Evolutionary conservation across 257 asterid species (phyloP), one percentile per base, ranked within the genome.

Genomic region (Solanum boliviense): DNA sequence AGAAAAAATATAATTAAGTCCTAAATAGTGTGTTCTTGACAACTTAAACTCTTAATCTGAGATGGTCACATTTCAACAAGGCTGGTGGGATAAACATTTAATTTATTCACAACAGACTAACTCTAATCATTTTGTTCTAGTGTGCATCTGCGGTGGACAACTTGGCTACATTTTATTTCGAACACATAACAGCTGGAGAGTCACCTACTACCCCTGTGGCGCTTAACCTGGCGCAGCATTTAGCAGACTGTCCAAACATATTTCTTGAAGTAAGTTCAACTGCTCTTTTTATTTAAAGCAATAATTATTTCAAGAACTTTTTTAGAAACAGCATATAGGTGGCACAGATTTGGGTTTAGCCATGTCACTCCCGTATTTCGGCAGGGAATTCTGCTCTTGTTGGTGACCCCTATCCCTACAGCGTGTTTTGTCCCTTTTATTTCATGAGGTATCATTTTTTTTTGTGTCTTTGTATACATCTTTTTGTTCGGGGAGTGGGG

Each of bases 121-220:
- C 48, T 86, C 68, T 36, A 21, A 13, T 48, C 67, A 11, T 34
- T 75, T 38, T 68, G 13, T 89, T 84, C 78, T 95, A 97, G 99
- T 97, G 98, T 89, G 98, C 99, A 86, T 91, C 96, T 83, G 98
- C 99, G 20, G 92, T 97, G 29, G 99, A 97, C 89, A 93, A 94
- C 92, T 89, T 97, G 93, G 99, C 98, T 79, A 92, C 96, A 74
- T 95, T 89, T 92, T 97, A 97, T 93, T 95, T 97, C 91, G 94
- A 93, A 88, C 93, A 94, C 90, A 92, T 97, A 81, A 95, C 98
- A 84, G 91, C 89, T 91, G 99, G 98, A 86, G 98, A 95, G 86
- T 90, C 94, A 15, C 92, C 96, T 86, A 89, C 94, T 87, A 93
- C 96, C 89, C 93, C 98, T 25, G 93, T 95, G 89, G 96, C 99